Evolutionary conservation across 257 asterid species (phyloP), one percentile per base, ranked within the genome.

Genomic region (Ocimum tenuiflorum): DNA sequence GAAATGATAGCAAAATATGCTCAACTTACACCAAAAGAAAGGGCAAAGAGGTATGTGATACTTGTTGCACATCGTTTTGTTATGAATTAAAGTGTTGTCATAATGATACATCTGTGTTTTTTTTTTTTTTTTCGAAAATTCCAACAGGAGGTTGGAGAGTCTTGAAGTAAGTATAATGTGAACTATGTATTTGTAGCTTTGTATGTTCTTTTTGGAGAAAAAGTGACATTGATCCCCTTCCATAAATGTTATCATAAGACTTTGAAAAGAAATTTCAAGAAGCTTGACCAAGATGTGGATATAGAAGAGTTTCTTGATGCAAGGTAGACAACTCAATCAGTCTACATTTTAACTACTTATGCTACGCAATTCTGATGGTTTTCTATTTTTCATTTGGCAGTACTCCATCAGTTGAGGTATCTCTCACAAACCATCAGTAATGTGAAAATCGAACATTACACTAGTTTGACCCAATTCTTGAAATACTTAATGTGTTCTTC

Each of bases 81-180:
- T 48, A 27, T 27, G 8, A 1, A 14, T 60, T 47, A 18, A 20
- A 67, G 13, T 43, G 47, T 7, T 35, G 9, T 63, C 50, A 5
- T 60, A 23, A 36, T 71, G 68, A 33, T 69, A 20, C 19, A 41
- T 69, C 35, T 31, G 12, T 22, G 53, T 68, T 56, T 38, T 14
- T 61, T 68, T 49, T 48, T 22, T 65, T 54, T 39, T 65, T 29
- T 15, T 35, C 0, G 60, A 38, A 17, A 38, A 54, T 50, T 71
- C 10, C 7, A 67, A 80, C 91, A 91, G 97, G 96, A 85, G 95
- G 79, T 58, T 85, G 85, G 97, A 91, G 79, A 85, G 94, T 79
- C 95, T 88, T 60, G 94, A 91, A 83, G 97, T 86, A 73, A 84
- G 82, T 79, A 61, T 66, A 4, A 72, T 13, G 11, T 36, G 63